A percentile compares a stretch with the other conserved stretches of the same genome.
Evolutionary conservation across 2,329 filamentous ascomycete species (phyloP).

Genomic region (Lizonia empirigonia): DNA sequence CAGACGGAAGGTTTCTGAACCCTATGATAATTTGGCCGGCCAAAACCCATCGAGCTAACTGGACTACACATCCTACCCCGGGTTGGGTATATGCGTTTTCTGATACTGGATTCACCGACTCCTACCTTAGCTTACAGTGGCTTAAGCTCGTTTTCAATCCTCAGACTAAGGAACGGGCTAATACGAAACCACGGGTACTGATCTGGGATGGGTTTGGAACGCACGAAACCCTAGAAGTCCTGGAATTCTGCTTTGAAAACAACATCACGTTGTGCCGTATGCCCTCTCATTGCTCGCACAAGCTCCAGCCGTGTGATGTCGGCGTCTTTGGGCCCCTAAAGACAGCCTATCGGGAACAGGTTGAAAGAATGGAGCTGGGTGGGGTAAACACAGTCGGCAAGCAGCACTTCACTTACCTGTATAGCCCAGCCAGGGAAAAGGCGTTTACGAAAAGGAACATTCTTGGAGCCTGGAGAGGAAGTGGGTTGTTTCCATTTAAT

Average conservation of each 20-base stretch:
- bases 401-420: background rate
- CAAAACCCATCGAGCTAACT: background rate
- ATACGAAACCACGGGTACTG: background rate
- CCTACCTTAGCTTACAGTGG: background rate
- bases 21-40: background rate
- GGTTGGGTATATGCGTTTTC: background rate
- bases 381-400: background rate
- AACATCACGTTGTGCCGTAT: background rate
- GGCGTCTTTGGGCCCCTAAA: background rate
- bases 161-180: background rate
- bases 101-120: background rate
- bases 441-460: background rate
- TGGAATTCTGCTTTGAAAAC: no score
- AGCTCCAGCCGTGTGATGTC: background rate
- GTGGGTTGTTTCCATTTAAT: background rate
- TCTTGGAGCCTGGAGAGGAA: background rate
- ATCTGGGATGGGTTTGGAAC: background rate
- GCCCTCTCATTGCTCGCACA: background rate
- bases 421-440: background rate
- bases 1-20: conserved; percentile 13
- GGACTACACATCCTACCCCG: background rate
- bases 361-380: background rate
- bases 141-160: background rate
- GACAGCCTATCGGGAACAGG: background rate
- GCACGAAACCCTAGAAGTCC: no score